These are phyloP conservation scores for Suillus lakei DNA, from an alignment of 768 basidiomycete genomes.

Conservation along the genomic window DNA sequence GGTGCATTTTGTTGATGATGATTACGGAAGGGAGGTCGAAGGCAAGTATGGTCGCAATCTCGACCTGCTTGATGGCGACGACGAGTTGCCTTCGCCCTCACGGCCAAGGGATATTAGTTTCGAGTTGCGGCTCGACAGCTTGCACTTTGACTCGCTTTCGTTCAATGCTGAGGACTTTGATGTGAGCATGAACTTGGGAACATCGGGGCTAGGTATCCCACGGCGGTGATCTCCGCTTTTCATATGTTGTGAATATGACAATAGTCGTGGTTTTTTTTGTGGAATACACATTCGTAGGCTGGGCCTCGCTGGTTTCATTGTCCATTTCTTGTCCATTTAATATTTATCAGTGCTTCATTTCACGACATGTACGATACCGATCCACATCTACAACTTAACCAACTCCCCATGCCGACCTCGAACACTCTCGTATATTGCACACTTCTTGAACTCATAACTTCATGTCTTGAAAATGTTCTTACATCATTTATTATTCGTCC, in stretches of 20 bases:
- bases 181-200: conserved; percentile 25
- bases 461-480: background rate
- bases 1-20: conserved; percentile 23
- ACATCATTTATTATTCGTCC: background rate
- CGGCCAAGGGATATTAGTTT: conserved; percentile 48
- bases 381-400: background rate
- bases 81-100: conserved; percentile 7
- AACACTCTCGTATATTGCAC: conserved; percentile 1
- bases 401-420: background rate
- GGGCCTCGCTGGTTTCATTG: background rate
- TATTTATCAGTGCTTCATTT: conserved; percentile 1
- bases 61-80: conserved; percentile 11
- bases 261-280: background rate
- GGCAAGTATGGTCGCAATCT: conserved; percentile 9
- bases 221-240: background rate
- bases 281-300: background rate
- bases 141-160: conserved; percentile 73
- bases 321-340: background rate
- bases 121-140: conserved; percentile 73
- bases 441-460: background rate
- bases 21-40: conserved; percentile 22
- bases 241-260: background rate
- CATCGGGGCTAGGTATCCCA: background rate
- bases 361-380: background rate
- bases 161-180: conserved; percentile 66